Evolutionary conservation across 1,139 yeast genomes (phyloP).

Genomic region (Pichia kudriavzevii): DNA sequence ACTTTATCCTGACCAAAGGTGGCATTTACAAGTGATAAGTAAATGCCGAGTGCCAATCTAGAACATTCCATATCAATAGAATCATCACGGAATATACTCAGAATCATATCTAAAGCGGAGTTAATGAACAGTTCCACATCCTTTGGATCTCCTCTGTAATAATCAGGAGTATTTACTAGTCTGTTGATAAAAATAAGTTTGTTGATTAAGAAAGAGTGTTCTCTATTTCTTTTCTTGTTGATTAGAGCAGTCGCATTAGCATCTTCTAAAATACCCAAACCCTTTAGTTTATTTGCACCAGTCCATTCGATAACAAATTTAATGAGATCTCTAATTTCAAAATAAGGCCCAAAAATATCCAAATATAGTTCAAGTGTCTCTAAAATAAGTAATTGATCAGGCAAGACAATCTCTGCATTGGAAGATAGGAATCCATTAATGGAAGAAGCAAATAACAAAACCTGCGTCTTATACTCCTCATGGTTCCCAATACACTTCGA

Average conservation of each 20-base stretch:
- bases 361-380: constrained; percentile 52
- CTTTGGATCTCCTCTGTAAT: constrained; percentile 25
- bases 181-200: constrained; percentile 56
- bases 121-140: constrained; percentile 41
- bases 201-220: constrained; percentile 47
- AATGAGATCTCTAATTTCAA: constrained; percentile 36
- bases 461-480: constrained; percentile 28
- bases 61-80: constrained; percentile 47
- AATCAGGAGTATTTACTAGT: constrained; percentile 43
- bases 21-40: constrained; percentile 34
- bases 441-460: constrained; percentile 33
- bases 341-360: constrained; percentile 34
- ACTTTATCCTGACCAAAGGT: constrained; percentile 24
- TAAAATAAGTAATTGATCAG: constrained; percentile 53
- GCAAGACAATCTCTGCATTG: constrained; percentile 40
- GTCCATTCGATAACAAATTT: constrained; percentile 37
- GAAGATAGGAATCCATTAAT: constrained; percentile 42
- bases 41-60: constrained; percentile 54
- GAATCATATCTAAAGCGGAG: constrained; percentile 53
- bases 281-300: constrained; percentile 47
- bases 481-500: constrained; percentile 27
- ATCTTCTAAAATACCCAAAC: constrained; percentile 32
- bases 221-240: constrained; percentile 35
- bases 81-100: constrained; percentile 49
- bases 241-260: constrained; percentile 21